Evolutionary conservation across 805 yeast genomes (phyloP).

Genomic region (Candida qinlingensis): DNA sequence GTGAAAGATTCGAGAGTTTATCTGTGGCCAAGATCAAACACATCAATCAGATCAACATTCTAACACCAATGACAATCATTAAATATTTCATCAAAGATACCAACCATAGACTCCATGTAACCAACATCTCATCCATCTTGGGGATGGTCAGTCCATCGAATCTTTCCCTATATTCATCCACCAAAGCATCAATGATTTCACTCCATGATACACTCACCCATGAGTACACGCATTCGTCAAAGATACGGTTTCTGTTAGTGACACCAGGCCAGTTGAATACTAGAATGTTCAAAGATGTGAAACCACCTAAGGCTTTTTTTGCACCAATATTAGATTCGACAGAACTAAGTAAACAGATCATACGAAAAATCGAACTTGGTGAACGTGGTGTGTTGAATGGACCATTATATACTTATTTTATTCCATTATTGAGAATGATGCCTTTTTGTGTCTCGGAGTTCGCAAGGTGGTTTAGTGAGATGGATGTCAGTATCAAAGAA

Average conservation of each 20-base stretch:
- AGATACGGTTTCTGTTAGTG: conserved; percentile 66
- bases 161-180: conserved; percentile 74
- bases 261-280: conserved; percentile 85
- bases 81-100: conserved; percentile 54
- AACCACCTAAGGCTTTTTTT: conserved; percentile 64
- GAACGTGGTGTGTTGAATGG: conserved; percentile 62
- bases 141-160: conserved; percentile 80
- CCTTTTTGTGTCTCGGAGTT: conserved; percentile 51
- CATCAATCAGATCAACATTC: conserved; percentile 57
- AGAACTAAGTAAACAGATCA: conserved; percentile 51
- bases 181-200: conserved; percentile 80
- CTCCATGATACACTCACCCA: conserved; percentile 77
- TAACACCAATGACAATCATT: conserved; percentile 60
- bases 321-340: conserved; percentile 73
- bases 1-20: conserved; percentile 43
- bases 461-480: conserved; percentile 52
- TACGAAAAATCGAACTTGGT: conserved; percentile 53
- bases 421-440: conserved; percentile 61
- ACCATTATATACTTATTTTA: conserved; percentile 68
- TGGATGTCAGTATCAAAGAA: conserved; percentile 41
- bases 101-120: conserved; percentile 58
- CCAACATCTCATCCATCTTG: conserved; percentile 73
- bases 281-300: conserved; percentile 64
- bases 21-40: conserved; percentile 47
- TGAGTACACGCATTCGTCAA: conserved; percentile 51